Evolutionary conservation across 352 stramenopile species (phyloP).

Genomic region (Phytopythium vexans): DNA sequence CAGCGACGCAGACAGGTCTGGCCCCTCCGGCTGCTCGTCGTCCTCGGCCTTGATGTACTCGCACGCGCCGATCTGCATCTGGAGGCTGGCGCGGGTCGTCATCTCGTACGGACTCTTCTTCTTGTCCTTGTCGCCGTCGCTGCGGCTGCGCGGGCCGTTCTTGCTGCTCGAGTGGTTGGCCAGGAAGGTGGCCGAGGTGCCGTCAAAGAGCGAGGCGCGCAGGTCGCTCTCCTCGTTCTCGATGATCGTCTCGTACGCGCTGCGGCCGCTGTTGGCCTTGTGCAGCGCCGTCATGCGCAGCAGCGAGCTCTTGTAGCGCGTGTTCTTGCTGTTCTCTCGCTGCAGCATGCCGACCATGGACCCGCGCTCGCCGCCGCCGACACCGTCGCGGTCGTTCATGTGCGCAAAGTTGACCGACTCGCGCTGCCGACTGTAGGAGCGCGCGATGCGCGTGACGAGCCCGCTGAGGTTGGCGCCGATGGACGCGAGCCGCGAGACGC

Average conservation of each 20-base stretch:
- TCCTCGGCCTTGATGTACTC: too few species aligned
- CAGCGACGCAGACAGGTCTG: too few species aligned
- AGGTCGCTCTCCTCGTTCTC: constrained; percentile 13
- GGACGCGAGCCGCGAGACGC: constrained; percentile 48
- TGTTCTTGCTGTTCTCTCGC: background rate
- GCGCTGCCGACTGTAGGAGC: constrained; percentile 33
- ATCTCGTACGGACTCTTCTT: background rate
- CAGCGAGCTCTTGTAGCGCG: constrained; percentile 6
- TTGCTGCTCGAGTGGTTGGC: background rate
- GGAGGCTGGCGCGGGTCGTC: background rate
- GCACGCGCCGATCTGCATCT: background rate
- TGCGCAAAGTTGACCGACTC: constrained; percentile 34
- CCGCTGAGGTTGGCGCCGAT: constrained; percentile 29
- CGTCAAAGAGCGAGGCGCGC: constrained; percentile 33
- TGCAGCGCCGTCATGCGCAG: constrained; percentile 8
- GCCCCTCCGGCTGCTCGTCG: too few species aligned
- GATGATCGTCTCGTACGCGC: constrained; percentile 7
- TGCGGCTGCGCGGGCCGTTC: constrained; percentile 1
- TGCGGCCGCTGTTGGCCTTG: constrained; percentile 11
- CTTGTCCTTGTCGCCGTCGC: constrained; percentile 1
- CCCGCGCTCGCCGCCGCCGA: constrained; percentile 1
- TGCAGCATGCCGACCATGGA: background rate
- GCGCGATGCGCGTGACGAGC: constrained; percentile 28
- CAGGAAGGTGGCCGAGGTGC: constrained; percentile 24
- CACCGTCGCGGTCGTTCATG: background rate